Evolutionary conservation across 140 eudicot species (phyloP), one percentile per base, ranked within the genome.

Genomic region (Bidens hawaiensis): DNA sequence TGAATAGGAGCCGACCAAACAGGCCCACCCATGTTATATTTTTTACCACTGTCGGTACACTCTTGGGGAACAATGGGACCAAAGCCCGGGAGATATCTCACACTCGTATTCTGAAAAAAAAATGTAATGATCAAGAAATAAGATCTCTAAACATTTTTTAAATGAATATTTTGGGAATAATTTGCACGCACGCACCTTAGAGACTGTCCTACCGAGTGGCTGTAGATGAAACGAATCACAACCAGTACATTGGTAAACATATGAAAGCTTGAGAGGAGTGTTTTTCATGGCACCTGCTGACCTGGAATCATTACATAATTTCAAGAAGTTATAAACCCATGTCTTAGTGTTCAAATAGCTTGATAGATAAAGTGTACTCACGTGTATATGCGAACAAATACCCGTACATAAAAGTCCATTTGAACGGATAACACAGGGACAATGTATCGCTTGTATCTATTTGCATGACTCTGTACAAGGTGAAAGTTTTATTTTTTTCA

Each of bases 1-100:
- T 93, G 99, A 60, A 93, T 93, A 15, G 99, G 99, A 61, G 99
- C 99, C 4, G 97, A 93, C 99, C 99, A 93, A 62, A 93, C 83
- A 45, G 99, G 99, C 15, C 97, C 99, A 9, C 99, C 99, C 97
- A 93, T 85, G 67, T 88, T 88, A 57, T 64, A 85, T 28, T 75
- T 81, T 77, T 88, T 88, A 33, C 99, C 99, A 46, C 99, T 85
- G 47, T 88, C 90, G 4, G 68, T 79, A 76, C 99, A 93, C 22
- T 83, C 84, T 75, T 80, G 96, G 19, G 88, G 52, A 46, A 88
- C 97, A 62, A 50, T 84, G 22, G 99, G 99, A 40, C 97, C 97
- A 63, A 85, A 93, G 56, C 99, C 99, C 12, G 99, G 99, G 49
- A 85, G 87, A 76, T 83, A 85, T 75, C 89, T 85, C 27, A 85